Percentiles rank a stretch among this genome's conserved stretches.
These are phyloP conservation scores for Escovopsis sp. DNA, from an alignment of 2,329 filamentous ascomycete species.

Conservation along the genomic window DNA sequence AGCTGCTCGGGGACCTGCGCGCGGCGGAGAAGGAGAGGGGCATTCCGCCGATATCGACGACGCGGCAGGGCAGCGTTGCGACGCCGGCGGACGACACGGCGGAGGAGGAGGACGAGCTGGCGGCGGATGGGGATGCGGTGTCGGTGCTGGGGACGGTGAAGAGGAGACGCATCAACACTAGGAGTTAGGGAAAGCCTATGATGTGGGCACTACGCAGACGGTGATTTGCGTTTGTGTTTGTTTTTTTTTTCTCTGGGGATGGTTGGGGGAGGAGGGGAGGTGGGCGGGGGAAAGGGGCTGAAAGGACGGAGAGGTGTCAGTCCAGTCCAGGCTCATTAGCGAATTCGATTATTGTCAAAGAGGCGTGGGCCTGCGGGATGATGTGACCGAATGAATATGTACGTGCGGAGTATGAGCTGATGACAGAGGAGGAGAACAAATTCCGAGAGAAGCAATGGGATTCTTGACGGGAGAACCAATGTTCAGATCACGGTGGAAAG, in stretches of 20 bases:
- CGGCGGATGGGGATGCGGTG: constrained; percentile 23
- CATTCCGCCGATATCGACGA: constrained; percentile 18
- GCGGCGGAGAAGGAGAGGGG: constrained; percentile 48
- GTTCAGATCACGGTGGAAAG: no score
- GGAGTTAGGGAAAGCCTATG: constrained; percentile 14
- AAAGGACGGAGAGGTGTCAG: no score
- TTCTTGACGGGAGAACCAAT: no score
- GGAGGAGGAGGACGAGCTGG: constrained; percentile 34
- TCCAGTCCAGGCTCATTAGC: no score
- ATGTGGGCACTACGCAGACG: neutral
- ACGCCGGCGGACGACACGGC: constrained; percentile 29
- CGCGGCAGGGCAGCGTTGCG: constrained; percentile 22
- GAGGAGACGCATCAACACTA: constrained; percentile 20
- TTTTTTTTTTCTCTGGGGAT: neutral
- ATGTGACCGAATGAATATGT: no score
- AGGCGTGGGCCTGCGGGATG: no score
- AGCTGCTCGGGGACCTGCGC: constrained; percentile 59
- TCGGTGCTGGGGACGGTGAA: constrained; percentile 18
- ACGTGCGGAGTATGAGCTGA: no score
- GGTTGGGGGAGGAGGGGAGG: neutral
- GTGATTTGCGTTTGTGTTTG: neutral
- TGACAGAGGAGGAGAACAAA: no score
- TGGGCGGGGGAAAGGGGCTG: no score
- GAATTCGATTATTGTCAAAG: no score
- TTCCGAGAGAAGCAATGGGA: no score